A percentile compares a stretch with the other conserved stretches of the same genome.
phyloP scores from a whole-genome alignment of 805 yeast species.

The Saturnispora galanensis region DNA sequence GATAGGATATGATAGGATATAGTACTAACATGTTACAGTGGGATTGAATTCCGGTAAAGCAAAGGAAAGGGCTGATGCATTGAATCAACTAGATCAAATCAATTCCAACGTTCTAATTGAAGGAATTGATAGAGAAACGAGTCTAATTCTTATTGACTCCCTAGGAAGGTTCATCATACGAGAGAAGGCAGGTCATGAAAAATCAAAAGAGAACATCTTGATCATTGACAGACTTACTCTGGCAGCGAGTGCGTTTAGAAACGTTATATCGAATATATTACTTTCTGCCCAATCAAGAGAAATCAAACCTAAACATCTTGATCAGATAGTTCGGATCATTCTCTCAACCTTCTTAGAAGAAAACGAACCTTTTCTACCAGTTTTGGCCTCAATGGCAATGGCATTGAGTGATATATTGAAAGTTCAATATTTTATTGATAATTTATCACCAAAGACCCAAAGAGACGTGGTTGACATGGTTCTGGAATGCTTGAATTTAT shows the following conservation, averaged over 20 bases:
- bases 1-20: slow-evolving; percentile 9
- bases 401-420: slow-evolving; percentile 21
- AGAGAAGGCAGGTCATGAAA: slow-evolving; percentile 18
- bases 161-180: slow-evolving; percentile 15
- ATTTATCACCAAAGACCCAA: slow-evolving; percentile 15
- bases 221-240: slow-evolving; percentile 18
- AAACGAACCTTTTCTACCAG: slow-evolving; percentile 19
- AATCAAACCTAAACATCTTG: slow-evolving; percentile 21
- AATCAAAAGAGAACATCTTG: slow-evolving; percentile 17
- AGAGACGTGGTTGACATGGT: slow-evolving; percentile 11
- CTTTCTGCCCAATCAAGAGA: too few relatives aligned
- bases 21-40: slow-evolving; percentile 9
- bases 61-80: slow-evolving; percentile 45
- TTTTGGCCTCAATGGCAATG: slow-evolving; percentile 23
- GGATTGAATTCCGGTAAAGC: slow-evolving; percentile 40
- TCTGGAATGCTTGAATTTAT: slow-evolving; percentile 13
- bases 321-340: slow-evolving; percentile 16
- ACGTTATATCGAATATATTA: too few relatives aligned
- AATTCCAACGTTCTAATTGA: slow-evolving; percentile 16
- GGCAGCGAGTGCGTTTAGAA: slow-evolving; percentile 5
- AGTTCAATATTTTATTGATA: slow-evolving; percentile 20
- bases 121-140: slow-evolving; percentile 12
- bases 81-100: slow-evolving; percentile 30
- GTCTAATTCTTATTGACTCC: slow-evolving; percentile 13
- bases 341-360: slow-evolving; percentile 11